Conservation (phyloP, 768 basidiomycete genomes). For the Leccinum subgranulosum region DNA sequence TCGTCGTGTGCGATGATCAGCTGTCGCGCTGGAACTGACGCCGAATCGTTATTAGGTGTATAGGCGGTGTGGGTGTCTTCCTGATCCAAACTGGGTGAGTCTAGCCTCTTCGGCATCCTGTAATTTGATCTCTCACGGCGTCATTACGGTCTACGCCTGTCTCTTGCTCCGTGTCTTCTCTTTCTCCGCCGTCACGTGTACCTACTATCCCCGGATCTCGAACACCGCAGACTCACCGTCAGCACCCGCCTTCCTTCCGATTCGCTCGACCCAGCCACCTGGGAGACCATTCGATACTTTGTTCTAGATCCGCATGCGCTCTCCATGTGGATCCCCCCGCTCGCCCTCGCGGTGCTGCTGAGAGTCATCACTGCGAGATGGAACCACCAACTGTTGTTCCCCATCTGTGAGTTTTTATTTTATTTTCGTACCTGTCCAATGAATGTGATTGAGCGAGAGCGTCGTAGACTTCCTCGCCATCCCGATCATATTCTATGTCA, state of each 20-base stretch:
- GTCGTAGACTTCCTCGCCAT: conserved; percentile 73
- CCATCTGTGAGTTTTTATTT: conserved; percentile 58
- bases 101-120: neutral
- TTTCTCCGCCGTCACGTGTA: neutral
- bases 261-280: conserved; percentile 60
- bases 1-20: neutral
- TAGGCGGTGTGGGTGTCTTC: conserved; percentile 95
- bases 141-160: neutral
- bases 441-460: neutral
- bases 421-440: no score
- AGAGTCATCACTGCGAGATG: conserved; percentile 75
- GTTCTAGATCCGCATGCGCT: conserved; percentile 63
- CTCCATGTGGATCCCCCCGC: conserved; percentile 74
- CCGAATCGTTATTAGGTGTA: conserved; percentile 46
- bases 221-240: conserved; percentile 66
- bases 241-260: conserved; percentile 79
- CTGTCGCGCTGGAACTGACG: neutral
- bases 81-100: conserved; percentile 82
- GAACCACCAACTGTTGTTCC: conserved; percentile 90
- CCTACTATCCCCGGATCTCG: neutral
- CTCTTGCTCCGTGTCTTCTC: neutral
- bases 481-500: conserved; percentile 78
- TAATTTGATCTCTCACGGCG: neutral
- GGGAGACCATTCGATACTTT: conserved; percentile 64
- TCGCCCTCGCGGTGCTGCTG: conserved; percentile 71